Evolutionary conservation across 495 filamentous ascomycete genomes (phyloP), one percentile per base, ranked within the genome.

Genomic region (Delitschia confertaspora): DNA sequence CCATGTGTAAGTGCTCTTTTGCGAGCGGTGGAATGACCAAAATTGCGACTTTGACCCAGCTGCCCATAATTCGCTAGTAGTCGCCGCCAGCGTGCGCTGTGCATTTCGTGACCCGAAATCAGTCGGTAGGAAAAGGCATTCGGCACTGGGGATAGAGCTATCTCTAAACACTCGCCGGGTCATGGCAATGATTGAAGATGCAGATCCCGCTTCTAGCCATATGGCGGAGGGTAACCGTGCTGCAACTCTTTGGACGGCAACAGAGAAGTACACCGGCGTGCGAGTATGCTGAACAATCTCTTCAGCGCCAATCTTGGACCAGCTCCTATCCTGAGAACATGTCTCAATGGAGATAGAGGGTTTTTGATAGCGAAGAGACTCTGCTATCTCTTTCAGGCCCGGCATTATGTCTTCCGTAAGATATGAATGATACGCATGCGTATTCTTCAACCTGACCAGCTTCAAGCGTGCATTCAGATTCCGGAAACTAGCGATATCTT

Each of bases 171-270:
- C 42, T 1, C 48, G 31, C 0, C 16, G 9, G 2, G 39, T 53
- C 42, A 59, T 52, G 11, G 33, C 5, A 3, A 39, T 56, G 16
- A 59, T 50, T 14, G 52, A 33, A 2, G 56, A 56, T 6, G 16
- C 23, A 21, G 44, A 46, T 20, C 56, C 52, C 13, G 56, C 56
- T 37, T 59, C 52, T 0, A 59, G 47, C 34, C 37, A 59, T 8
- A 49, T 33, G 29, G 27, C 24, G 18, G 25, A 9, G 1, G 42
- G 34, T 18, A 46, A 18, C 21, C 32, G 11, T 13, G 49, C 38
- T 9, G 26, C 38, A 7, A 59, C n/a, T 13, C 53, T 30, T 17
- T 56, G 30, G 1, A 59, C 31, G 11, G 56, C 56, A 17, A 49
- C 38, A 16, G 52, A 22, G 39, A 59, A 59, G 37, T 21, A 49